A percentile compares a stretch with the other conserved stretches of the same genome.
These are phyloP conservation scores for Claviceps monticola DNA, from an alignment of 2,329 filamentous ascomycete genomes.

Conservation along the genomic window DNA sequence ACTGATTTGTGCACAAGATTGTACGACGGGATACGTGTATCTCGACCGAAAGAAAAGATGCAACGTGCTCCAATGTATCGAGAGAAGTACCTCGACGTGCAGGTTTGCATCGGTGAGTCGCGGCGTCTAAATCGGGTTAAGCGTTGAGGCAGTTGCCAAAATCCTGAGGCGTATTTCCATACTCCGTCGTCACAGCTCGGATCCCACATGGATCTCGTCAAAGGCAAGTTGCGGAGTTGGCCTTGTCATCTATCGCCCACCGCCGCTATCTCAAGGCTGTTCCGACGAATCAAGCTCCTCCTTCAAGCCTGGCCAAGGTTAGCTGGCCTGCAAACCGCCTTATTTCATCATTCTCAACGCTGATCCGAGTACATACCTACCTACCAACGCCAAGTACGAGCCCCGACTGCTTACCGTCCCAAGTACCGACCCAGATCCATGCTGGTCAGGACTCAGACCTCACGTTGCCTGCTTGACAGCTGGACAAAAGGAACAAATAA, in stretches of 20 bases:
- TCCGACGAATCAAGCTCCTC: neutral
- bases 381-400: neutral
- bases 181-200: neutral
- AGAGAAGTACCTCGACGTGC: too few relatives aligned
- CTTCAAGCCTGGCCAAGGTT: neutral
- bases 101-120: too few relatives aligned
- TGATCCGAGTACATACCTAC: neutral
- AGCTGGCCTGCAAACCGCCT: slow-evolving; percentile 3
- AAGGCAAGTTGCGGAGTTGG: too few relatives aligned
- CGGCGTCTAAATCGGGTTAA: too few relatives aligned
- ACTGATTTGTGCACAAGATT: too few relatives aligned
- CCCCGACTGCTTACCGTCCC: neutral
- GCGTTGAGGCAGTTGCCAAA: too few relatives aligned
- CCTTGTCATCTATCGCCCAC: neutral
- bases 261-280: neutral
- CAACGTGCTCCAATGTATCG: too few relatives aligned
- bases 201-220: neutral
- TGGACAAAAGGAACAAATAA: neutral
- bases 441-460: neutral
- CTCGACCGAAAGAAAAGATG: too few relatives aligned
- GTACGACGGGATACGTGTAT: too few relatives aligned
- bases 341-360: neutral
- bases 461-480: neutral
- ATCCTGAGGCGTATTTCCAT: too few relatives aligned
- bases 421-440: too few relatives aligned